phyloP scores from a whole-genome alignment of 1,284 basidiomycete species.

The Bondarzewia mesenterica region DNA sequence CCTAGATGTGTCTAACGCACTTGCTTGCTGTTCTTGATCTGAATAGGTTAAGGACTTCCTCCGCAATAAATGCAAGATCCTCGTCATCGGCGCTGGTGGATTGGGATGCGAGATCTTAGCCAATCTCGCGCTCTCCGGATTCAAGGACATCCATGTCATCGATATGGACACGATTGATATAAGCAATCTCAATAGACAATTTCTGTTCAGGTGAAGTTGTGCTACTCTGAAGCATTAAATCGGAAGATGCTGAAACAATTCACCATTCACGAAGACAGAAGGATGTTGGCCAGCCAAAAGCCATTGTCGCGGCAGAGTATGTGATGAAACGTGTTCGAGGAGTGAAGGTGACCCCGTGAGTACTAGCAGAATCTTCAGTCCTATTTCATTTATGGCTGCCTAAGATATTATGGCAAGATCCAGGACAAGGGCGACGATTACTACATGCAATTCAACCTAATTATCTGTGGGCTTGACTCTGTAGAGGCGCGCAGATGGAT shows the following conservation, averaged over 20 bases:
- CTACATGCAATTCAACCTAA: constrained; percentile 93
- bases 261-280: constrained; percentile 55
- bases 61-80: constrained; percentile 78
- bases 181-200: constrained; percentile 97
- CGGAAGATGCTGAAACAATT: not conserved
- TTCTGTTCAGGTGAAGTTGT: constrained; percentile 81
- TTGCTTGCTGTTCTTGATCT: not conserved
- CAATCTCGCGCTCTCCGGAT: constrained; percentile 89
- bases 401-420: constrained; percentile 92
- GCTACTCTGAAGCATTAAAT: not conserved
- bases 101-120: constrained; percentile 93
- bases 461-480: constrained; percentile 98
- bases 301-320: constrained; percentile 89
- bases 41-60: constrained; percentile 82
- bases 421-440: constrained; percentile 97
- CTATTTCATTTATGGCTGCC: constrained; percentile 11
- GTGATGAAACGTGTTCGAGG: constrained; percentile 94
- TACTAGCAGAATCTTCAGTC: constrained; percentile 9
- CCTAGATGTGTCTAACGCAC: constrained; percentile 7
- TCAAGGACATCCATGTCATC: constrained; percentile 98
- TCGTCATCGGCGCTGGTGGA: constrained; percentile 96
- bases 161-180: constrained; percentile 99
- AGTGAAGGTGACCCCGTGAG: constrained; percentile 89
- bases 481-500: constrained; percentile 98
- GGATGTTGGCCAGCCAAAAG: constrained; percentile 94